phyloP scores from a whole-genome alignment of 441 rosid species.

The Adansonia rubrostipa region DNA sequence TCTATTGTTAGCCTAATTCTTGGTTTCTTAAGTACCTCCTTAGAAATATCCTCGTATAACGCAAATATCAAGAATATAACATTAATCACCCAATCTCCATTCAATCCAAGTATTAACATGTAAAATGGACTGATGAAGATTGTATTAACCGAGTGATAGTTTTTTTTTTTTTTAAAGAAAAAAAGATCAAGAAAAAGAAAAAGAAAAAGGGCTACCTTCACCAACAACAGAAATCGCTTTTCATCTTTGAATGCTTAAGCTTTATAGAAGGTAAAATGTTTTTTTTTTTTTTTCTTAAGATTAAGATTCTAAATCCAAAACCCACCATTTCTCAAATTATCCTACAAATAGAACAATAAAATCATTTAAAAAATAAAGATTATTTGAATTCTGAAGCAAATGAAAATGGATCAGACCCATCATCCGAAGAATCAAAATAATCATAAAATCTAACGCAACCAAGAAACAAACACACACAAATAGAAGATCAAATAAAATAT shows the following conservation, averaged over 20 bases:
- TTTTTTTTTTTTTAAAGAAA: background rate
- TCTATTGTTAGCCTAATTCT: background rate
- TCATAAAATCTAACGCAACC: background rate
- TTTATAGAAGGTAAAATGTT: background rate
- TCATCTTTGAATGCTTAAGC: background rate
- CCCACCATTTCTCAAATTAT: background rate
- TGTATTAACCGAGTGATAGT: background rate
- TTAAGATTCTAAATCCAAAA: slow-evolving; percentile 3
- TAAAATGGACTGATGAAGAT: background rate
- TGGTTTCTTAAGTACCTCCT: background rate
- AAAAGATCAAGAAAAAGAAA: background rate
- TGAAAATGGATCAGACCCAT: slow-evolving; percentile 12
- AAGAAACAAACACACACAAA: too few species aligned
- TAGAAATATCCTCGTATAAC: background rate
- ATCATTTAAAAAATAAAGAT: background rate
- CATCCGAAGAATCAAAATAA: slow-evolving; percentile 3
- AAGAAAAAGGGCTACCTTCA: background rate
- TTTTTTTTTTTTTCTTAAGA: background rate
- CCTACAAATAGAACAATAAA: background rate
- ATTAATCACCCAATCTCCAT: background rate
- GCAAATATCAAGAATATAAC: too few species aligned
- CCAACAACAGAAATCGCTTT: background rate
- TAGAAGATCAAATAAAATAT: background rate
- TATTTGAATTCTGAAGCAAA: background rate
- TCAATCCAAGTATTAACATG: background rate